phyloP scores from a whole-genome alignment of 495 filamentous ascomycete species.

The Filosporella fistucella region DNA sequence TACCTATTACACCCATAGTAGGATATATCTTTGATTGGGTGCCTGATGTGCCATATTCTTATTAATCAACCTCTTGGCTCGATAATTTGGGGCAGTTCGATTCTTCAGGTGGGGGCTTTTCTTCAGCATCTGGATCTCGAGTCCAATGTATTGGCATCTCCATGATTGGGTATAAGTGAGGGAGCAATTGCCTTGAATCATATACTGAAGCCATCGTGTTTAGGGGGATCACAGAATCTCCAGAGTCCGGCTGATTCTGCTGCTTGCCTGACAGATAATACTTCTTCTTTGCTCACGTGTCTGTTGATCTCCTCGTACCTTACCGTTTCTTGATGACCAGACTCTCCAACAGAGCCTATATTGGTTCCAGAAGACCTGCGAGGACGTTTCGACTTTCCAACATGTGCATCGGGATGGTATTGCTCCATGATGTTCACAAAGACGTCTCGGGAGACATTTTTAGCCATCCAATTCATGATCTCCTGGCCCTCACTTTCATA shows the following conservation, averaged over 20 bases:
- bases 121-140: too few relatives aligned
- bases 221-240: constrained; percentile 67
- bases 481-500: constrained; percentile 59
- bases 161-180: too few relatives aligned
- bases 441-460: constrained; percentile 60
- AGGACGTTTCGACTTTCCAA: constrained; percentile 52
- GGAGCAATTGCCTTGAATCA: too few relatives aligned
- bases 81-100: too few relatives aligned
- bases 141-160: too few relatives aligned
- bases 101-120: too few relatives aligned
- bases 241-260: constrained; percentile 67
- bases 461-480: constrained; percentile 67
- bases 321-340: constrained; percentile 23
- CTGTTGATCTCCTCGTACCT: constrained; percentile 75
- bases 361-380: constrained; percentile 23
- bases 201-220: constrained; percentile 66
- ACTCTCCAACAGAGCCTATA: constrained; percentile 28
- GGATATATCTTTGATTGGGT: too few relatives aligned
- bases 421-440: constrained; percentile 77
- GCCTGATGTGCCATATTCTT: too few relatives aligned
- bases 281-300: constrained; percentile 56
- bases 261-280: constrained; percentile 53
- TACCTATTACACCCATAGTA: too few relatives aligned
- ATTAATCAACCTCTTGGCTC: too few relatives aligned
- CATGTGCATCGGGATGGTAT: constrained; percentile 71